phyloP scores from a whole-genome alignment of 768 basidiomycete species.

The Nevesoporus exiguus region DNA sequence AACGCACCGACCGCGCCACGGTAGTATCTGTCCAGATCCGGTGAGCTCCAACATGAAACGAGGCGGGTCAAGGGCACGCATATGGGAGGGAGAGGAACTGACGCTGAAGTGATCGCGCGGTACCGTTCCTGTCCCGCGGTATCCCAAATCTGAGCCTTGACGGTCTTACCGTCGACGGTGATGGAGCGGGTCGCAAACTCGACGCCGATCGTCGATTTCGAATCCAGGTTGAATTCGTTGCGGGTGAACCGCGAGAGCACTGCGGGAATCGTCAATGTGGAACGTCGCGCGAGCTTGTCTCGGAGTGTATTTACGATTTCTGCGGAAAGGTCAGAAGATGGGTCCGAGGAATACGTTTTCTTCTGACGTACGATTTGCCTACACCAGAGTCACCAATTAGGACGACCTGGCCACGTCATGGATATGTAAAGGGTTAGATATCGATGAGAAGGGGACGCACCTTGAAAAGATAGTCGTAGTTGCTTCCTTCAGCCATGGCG shows the following conservation, averaged over 20 bases:
- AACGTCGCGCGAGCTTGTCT: neutral
- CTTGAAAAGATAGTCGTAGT: conserved; percentile 99
- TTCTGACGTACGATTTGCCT: conserved; percentile 89
- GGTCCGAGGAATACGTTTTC: neutral
- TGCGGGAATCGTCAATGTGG: conserved; percentile 30
- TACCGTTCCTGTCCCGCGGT: conserved; percentile 98
- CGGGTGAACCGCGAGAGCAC: conserved; percentile 99
- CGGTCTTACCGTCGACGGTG: conserved; percentile 92
- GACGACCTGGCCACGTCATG: conserved; percentile 68
- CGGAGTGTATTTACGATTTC: conserved; percentile 32
- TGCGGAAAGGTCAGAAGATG: conserved; percentile 11
- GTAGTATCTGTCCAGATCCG: conserved; percentile 67
- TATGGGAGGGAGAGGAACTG: conserved; percentile 26
- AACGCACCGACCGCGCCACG: conserved; percentile 94
- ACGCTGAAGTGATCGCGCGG: conserved; percentile 97
- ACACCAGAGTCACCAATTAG: conserved; percentile 99
- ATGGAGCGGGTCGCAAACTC: conserved; percentile 97
- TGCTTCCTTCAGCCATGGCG: conserved; percentile 86
- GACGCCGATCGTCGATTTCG: conserved; percentile 98
- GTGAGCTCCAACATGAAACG: neutral
- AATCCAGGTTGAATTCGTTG: conserved; percentile 98
- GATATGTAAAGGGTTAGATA: neutral
- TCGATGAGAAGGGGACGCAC: conserved; percentile 35
- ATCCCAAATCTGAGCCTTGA: conserved; percentile 99
- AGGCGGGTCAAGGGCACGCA: conserved; percentile 3